These are phyloP conservation scores for Nemania sp. DNA, from an alignment of 2,329 filamentous ascomycete species.

Conservation along the genomic window DNA sequence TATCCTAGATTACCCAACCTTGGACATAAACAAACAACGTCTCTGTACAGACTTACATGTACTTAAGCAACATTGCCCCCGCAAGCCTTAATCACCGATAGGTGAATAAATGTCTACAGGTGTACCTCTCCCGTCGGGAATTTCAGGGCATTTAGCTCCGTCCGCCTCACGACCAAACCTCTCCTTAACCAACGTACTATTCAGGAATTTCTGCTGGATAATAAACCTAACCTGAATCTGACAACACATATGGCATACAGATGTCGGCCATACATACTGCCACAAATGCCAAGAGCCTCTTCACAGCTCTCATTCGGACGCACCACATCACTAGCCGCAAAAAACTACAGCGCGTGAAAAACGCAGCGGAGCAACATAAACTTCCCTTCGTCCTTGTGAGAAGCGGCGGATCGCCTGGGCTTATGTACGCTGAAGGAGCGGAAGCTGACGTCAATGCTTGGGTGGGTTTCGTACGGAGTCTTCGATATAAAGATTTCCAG, in stretches of 20 bases:
- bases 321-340: conserved; percentile 83
- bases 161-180: too few species aligned
- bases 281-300: conserved; percentile 29
- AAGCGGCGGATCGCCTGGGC: conserved; percentile 69
- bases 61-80: too few species aligned
- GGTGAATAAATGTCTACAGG: too few species aligned
- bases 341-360: conserved; percentile 64
- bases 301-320: conserved; percentile 68
- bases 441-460: conserved; percentile 59
- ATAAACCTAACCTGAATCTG: neutral
- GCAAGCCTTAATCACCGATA: too few species aligned
- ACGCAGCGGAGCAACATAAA: conserved; percentile 63
- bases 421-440: conserved; percentile 74
- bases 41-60: too few species aligned
- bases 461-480: conserved; percentile 64
- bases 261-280: conserved; percentile 6
- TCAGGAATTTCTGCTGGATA: too few species aligned
- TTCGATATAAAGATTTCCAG: conserved; percentile 75
- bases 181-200: too few species aligned
- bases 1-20: too few species aligned
- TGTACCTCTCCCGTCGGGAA: too few species aligned
- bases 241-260: too few species aligned
- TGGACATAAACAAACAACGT: too few species aligned
- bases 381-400: conserved; percentile 67
- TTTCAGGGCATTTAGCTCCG: too few species aligned